Evolutionary conservation across 1,284 basidiomycete genomes (phyloP).

Genomic region (Cutaneotrichosporon curvatum): DNA sequence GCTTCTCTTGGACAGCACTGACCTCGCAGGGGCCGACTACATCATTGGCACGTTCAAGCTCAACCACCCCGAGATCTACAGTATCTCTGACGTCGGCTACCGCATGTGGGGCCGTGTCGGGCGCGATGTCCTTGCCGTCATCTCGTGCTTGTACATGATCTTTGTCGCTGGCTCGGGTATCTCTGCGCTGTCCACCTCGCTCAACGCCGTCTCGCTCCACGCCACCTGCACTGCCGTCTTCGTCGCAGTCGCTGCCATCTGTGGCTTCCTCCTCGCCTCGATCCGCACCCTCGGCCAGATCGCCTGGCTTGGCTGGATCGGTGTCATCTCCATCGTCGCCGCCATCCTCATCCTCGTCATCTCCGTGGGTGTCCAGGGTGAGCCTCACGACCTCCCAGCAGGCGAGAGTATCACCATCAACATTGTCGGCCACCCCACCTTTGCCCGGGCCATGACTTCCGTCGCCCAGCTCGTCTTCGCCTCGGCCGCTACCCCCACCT

Average conservation of each 20-base stretch:
- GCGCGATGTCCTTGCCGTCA: slow-evolving; percentile 10
- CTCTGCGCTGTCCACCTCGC: slow-evolving; percentile 39
- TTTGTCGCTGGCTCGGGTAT: slow-evolving; percentile 24
- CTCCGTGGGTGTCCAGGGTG: slow-evolving; percentile 37
- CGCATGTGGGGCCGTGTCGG: slow-evolving; percentile 11
- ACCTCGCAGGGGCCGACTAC: slow-evolving; percentile 22
- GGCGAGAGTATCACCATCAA: slow-evolving; percentile 12
- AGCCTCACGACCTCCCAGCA: not conserved
- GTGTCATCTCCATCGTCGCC: slow-evolving; percentile 29
- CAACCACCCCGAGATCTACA: slow-evolving; percentile 33
- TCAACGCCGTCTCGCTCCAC: slow-evolving; percentile 43
- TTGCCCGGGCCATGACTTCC: slow-evolving; percentile 38
- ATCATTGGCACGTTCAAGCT: slow-evolving; percentile 38
- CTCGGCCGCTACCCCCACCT: slow-evolving; percentile 28
- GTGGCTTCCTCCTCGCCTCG: slow-evolving; percentile 27
- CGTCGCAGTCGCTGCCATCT: slow-evolving; percentile 30
- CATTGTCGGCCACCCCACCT: slow-evolving; percentile 16
- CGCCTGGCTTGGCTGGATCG: slow-evolving; percentile 42
- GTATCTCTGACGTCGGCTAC: slow-evolving; percentile 28
- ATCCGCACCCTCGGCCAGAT: slow-evolving; percentile 42
- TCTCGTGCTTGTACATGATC: slow-evolving; percentile 22
- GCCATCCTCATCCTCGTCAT: slow-evolving; percentile 42
- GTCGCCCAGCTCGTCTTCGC: slow-evolving; percentile 39
- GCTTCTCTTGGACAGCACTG: not conserved
- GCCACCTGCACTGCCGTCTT: slow-evolving; percentile 42